Base-by-base conservation (phyloP, 176 grass and related monocot species). In the Guadua angustifolia region DNA sequence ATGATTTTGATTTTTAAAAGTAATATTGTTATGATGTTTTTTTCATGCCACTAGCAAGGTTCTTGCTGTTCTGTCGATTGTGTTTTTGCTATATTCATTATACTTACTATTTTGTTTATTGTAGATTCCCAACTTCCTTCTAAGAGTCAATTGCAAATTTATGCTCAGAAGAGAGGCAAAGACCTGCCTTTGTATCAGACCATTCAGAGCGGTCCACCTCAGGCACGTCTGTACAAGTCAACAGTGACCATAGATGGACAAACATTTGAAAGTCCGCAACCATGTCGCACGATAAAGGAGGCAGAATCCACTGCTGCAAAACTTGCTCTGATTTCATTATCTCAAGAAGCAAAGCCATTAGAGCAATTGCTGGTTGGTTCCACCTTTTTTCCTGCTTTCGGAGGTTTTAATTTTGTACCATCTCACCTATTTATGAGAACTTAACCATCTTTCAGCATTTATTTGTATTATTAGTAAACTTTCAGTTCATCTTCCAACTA, bases 271-370 rank as follows among this genome's bases (percentile, higher is more conserved):
- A 86, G 91, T 71, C 76, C 79, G 5, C 42, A 79, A 56, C 89
- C 65, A 21, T 93, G 58, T 71, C 65, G n/a, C 77, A 88, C 92
- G 86, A 0, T 90, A 32, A 95, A 86, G 74, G 90, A 95, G 80
- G 95, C 95, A 49, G 92, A 98, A 84, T 66, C 79, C 43, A 63
- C 87, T 59, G 92, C 87, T 88, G 95, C 95, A 79, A 71, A 86
- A 86, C 79, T 90, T 60, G 92, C 95, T 79, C 67, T 98, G 33
- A 88, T 88, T 80, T 92, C 72, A 73, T 87, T 95, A 75, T 83
- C 72, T 33, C 53, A 73, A 88, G 88, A 97, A 82, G 81, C 63
- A 88, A 81, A 55, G 61, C 85, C 67, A 71, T 57, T 74, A 82
- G 69, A 86, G 67, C 63, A 86, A 80, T 68, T 75, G 10, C 63